Percentiles rank a stretch among this genome's conserved stretches.
Conservation (phyloP, 176 grass and related monocot species). For the Cenchrus americanus region DNA sequence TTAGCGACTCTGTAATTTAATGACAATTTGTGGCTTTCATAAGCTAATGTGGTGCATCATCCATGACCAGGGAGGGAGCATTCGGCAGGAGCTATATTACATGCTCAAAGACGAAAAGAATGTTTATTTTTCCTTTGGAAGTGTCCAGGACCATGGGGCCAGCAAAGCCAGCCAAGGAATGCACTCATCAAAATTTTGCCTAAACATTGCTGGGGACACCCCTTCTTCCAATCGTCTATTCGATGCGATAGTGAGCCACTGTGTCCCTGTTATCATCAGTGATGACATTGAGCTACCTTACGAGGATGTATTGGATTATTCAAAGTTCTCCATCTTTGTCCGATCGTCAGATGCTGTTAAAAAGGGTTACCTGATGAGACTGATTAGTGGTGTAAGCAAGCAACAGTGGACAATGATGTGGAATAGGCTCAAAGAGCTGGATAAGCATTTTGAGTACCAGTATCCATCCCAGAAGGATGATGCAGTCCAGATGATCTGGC, state of each 20-base stretch:
- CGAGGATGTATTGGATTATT: constrained; percentile 77
- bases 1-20: neutral
- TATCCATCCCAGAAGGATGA: constrained; percentile 70
- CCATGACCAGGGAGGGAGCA: constrained; percentile 70
- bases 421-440: constrained; percentile 75
- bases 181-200: constrained; percentile 83
- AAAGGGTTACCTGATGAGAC: constrained; percentile 65
- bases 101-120: constrained; percentile 79
- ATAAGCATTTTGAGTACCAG: constrained; percentile 75
- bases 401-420: constrained; percentile 75
- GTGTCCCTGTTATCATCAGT: constrained; percentile 82
- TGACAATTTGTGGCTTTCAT: neutral
- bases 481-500: constrained; percentile 91
- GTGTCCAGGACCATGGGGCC: constrained; percentile 80
- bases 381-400: constrained; percentile 58
- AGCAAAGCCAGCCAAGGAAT: constrained; percentile 80
- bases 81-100: constrained; percentile 77
- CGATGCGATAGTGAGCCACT: constrained; percentile 76
- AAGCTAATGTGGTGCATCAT: constrained; percentile 33
- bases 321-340: constrained; percentile 84
- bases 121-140: constrained; percentile 79
- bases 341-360: constrained; percentile 68
- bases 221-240: constrained; percentile 95
- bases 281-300: constrained; percentile 92
- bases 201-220: constrained; percentile 91